Conservation (phyloP, 2,329 filamentous ascomycete genomes). For the Fusarium caatingaense region DNA sequence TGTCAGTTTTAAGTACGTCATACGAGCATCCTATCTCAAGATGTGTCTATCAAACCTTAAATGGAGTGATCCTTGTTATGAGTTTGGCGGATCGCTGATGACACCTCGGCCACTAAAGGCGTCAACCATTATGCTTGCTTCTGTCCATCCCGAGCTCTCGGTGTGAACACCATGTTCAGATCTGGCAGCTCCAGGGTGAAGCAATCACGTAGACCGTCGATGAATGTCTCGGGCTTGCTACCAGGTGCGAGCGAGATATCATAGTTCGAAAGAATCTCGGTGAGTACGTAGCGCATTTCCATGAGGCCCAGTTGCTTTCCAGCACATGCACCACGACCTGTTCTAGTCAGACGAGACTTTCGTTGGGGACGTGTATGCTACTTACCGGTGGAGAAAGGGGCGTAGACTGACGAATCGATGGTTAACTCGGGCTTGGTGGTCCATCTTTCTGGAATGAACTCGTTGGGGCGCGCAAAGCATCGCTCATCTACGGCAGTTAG, state of each 20-base stretch:
- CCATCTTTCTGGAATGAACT: conserved; percentile 36
- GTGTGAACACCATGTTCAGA: conserved; percentile 6
- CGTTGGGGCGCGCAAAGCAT: conserved; percentile 17
- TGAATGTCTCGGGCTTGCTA: background rate
- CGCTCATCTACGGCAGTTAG: conserved; percentile 4
- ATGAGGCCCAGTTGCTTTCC: conserved; percentile 37
- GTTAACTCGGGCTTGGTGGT: conserved; percentile 20
- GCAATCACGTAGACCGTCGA: conserved; percentile 18
- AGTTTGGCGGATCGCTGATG: too few relatives aligned
- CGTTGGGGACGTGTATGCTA: rapidly evolving
- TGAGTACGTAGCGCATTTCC: conserved; percentile 31
- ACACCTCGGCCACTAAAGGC: background rate
- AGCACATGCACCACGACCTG: conserved; percentile 29
- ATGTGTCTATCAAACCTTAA: too few relatives aligned
- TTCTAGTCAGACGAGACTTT: background rate
- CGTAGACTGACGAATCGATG: conserved; percentile 14
- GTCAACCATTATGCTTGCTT: background rate
- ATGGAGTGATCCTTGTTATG: too few relatives aligned
- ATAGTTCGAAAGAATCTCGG: conserved; percentile 21
- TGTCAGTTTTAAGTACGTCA: too few relatives aligned
- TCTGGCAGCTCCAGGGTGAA: conserved; percentile 22
- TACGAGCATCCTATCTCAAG: too few relatives aligned
- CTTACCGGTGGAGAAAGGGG: conserved; percentile 28
- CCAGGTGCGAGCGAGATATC: conserved; percentile 6
- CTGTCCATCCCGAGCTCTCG: background rate